Conservation (phyloP, 2,329 filamentous ascomycete genomes). For the Blastomyces parvus region DNA sequence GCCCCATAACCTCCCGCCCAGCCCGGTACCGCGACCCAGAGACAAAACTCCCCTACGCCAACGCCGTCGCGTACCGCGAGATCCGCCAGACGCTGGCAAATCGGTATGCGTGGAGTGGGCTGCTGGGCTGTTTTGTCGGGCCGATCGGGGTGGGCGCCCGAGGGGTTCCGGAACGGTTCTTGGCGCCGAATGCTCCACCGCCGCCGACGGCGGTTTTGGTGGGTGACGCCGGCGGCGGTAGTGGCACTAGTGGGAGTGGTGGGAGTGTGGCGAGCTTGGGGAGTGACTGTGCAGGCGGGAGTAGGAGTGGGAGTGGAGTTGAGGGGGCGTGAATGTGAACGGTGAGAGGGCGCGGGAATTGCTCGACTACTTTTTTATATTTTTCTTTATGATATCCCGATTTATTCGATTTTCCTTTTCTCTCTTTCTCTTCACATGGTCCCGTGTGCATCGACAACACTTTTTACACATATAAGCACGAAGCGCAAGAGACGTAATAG, state of each 20-base stretch:
- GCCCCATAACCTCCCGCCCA: constrained; percentile 71
- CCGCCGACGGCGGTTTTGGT: not conserved
- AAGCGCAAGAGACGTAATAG: too few species aligned
- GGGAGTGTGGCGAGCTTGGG: too few species aligned
- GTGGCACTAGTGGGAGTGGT: not conserved
- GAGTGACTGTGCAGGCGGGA: too few species aligned
- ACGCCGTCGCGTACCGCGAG: constrained; percentile 65
- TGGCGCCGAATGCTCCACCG: constrained; percentile 24
- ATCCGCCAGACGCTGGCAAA: constrained; percentile 64
- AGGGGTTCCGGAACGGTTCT: constrained; percentile 73
- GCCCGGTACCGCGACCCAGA: constrained; percentile 77
- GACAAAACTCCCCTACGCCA: constrained; percentile 73
- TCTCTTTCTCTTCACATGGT: too few species aligned
- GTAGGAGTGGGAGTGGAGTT: not conserved
- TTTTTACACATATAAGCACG: too few species aligned
- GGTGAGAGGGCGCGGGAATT: too few species aligned
- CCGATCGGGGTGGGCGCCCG: constrained; percentile 49
- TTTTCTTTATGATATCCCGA: not conserved
- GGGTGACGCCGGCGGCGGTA: constrained; percentile 9
- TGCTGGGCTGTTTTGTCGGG: constrained; percentile 78
- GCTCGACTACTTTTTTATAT: not conserved
- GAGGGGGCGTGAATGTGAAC: not conserved
- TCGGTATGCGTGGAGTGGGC: constrained; percentile 70
- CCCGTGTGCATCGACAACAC: too few species aligned
- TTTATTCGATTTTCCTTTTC: too few species aligned